A percentile compares a stretch with the other conserved stretches of the same genome.
Evolutionary conservation across 345 rosid species (phyloP).

Genomic region (Adansonia digitata): DNA sequence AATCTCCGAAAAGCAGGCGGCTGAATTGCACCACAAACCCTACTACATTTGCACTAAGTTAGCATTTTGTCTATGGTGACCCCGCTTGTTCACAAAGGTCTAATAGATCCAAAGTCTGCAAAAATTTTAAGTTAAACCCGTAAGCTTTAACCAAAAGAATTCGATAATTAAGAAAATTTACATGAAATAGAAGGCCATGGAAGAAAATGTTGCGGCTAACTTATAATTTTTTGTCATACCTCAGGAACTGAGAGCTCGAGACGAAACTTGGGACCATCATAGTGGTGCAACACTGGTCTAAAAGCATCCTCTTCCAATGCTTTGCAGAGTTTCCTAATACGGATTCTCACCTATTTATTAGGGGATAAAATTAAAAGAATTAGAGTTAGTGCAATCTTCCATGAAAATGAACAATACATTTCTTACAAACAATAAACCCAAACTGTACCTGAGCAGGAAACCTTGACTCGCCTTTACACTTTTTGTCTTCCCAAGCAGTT

Average conservation of each 20-base stretch:
- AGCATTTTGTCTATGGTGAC: slow-evolving; percentile 38
- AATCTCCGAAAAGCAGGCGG: slow-evolving; percentile 31
- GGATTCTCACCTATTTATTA: slow-evolving; percentile 63
- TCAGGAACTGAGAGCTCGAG: slow-evolving; percentile 98
- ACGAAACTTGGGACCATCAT: slow-evolving; percentile 95
- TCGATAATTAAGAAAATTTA: not conserved
- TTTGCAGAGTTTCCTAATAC: slow-evolving; percentile 79
- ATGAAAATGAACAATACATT: not conserved
- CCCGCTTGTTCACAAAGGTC: slow-evolving; percentile 97
- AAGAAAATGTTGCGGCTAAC: not conserved
- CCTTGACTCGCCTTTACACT: slow-evolving; percentile 97
- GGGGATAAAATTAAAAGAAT: not conserved
- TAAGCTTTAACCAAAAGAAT: not conserved
- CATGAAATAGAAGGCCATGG: not conserved
- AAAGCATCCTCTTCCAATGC: slow-evolving; percentile 96
- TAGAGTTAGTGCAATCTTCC: not conserved
- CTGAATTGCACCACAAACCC: slow-evolving; percentile 25
- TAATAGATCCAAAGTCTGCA: slow-evolving; percentile 86
- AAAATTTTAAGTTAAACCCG: slow-evolving; percentile 7
- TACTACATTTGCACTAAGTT: slow-evolving; percentile 16
- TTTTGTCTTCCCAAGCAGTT: slow-evolving; percentile 99
- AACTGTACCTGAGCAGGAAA: slow-evolving; percentile 94
- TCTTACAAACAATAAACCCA: not conserved
- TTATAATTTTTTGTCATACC: slow-evolving; percentile 37
- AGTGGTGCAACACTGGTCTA: slow-evolving; percentile 94